phyloP scores from a whole-genome alignment of 2,329 filamentous ascomycete species.

The Scedosporium apiospermum region DNA sequence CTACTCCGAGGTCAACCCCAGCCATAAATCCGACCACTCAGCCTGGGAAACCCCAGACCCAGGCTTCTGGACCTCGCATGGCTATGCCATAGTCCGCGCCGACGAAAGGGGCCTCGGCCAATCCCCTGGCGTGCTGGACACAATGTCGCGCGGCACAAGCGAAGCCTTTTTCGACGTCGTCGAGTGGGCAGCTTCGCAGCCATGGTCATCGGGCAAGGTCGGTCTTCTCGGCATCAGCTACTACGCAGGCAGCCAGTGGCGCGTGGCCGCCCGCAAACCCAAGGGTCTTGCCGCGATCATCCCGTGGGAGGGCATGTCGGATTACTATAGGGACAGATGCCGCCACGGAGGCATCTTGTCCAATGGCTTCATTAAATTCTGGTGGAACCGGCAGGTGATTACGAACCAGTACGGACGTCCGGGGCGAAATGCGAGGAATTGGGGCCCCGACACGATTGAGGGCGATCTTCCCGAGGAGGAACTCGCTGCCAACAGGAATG shows the following conservation, averaged over 20 bases:
- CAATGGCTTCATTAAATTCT: constrained; percentile 49
- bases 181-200: constrained; percentile 37
- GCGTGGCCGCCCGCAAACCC: constrained; percentile 33
- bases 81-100: constrained; percentile 45
- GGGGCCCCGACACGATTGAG: constrained; percentile 44
- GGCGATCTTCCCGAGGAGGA: constrained; percentile 42
- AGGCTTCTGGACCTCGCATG: constrained; percentile 42
- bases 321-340: constrained; percentile 47
- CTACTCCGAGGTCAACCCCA: constrained; percentile 40
- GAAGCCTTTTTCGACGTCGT: constrained; percentile 36
- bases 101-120: constrained; percentile 40
- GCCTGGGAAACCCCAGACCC: constrained; percentile 53
- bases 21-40: constrained; percentile 43
- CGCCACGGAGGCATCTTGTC: constrained; percentile 54
- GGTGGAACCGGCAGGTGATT: constrained; percentile 59
- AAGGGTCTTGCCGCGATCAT: constrained; percentile 35
- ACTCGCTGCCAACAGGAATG: constrained; percentile 35
- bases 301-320: constrained; percentile 44
- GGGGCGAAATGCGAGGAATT: constrained; percentile 31
- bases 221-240: constrained; percentile 37
- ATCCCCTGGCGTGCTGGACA: constrained; percentile 35
- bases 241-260: constrained; percentile 35
- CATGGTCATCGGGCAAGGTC: constrained; percentile 36
- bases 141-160: constrained; percentile 37
- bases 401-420: constrained; percentile 55